phyloP scores from a whole-genome alignment of 345 rosid genomes.

The Salix udensis region DNA sequence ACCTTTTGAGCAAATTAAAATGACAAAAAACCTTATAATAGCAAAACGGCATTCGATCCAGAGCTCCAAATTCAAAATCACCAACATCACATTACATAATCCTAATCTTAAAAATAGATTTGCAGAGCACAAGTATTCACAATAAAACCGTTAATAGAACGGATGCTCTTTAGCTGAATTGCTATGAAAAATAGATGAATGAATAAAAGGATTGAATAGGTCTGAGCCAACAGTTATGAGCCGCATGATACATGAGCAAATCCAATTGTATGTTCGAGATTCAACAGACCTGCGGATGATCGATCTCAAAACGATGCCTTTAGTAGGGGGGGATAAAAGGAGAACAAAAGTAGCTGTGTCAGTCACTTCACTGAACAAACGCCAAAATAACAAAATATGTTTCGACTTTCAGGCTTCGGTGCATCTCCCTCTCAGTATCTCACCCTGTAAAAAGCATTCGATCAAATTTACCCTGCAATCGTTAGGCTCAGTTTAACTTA shows the following conservation, averaged over 20 bases:
- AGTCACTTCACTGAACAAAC: not conserved
- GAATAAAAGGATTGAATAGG: not conserved
- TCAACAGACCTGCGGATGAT: not conserved
- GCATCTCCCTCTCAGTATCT: not conserved
- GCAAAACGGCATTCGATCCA: not conserved
- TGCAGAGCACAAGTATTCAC: not conserved
- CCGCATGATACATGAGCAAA: not conserved
- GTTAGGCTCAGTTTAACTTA: not conserved
- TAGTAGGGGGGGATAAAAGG: too few relatives aligned
- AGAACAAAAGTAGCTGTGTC: not conserved
- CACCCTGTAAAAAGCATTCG: not conserved
- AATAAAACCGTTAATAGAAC: not conserved
- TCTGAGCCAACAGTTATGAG: not conserved
- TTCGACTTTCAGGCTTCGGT: not conserved
- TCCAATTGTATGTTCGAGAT: not conserved
- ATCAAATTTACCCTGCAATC: not conserved
- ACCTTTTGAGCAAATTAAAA: not conserved
- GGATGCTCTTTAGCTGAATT: not conserved
- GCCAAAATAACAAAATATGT: not conserved
- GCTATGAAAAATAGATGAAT: not conserved
- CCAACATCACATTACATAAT: not conserved
- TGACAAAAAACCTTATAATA: not conserved
- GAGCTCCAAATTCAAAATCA: not conserved
- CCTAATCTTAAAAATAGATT: not conserved
- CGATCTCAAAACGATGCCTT: not conserved